Percentiles rank a stretch among this genome's conserved stretches.
Conservation (phyloP, 2,329 filamentous ascomycete species). For the Lecanosticta acicola region DNA sequence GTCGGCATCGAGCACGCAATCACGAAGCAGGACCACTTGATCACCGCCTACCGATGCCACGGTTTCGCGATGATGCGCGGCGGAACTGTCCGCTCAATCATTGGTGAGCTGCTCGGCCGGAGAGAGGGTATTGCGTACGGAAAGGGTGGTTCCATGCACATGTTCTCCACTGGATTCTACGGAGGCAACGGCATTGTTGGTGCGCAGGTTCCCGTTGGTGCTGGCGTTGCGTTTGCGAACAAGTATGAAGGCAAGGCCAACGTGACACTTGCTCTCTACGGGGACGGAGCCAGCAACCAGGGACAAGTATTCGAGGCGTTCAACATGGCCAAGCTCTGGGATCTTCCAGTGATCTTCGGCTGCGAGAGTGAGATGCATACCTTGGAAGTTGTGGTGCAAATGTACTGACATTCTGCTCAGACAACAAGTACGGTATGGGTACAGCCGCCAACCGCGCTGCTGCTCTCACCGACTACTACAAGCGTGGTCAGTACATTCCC, state of each 20-base stretch:
- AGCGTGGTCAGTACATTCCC: constrained; percentile 98
- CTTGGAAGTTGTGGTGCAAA: not conserved
- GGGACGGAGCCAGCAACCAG: constrained; percentile 98
- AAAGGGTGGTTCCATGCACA: constrained; percentile 99
- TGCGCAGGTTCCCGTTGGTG: constrained; percentile 94
- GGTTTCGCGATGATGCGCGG: constrained; percentile 97
- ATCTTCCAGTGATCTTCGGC: constrained; percentile 88
- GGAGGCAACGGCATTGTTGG: constrained; percentile 99
- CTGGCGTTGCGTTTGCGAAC: constrained; percentile 93
- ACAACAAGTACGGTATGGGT: constrained; percentile 99
- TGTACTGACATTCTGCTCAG: constrained; percentile 44
- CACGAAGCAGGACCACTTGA: constrained; percentile 83
- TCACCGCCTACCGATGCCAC: constrained; percentile 98
- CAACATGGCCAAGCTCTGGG: constrained; percentile 99
- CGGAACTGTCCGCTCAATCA: constrained; percentile 81
- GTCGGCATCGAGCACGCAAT: constrained; percentile 96
- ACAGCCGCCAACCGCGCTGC: constrained; percentile 91
- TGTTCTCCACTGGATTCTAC: constrained; percentile 98
- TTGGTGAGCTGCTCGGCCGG: constrained; percentile 90
- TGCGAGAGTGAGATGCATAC: constrained; percentile 76
- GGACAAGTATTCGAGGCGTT: constrained; percentile 99
- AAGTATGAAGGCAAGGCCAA: constrained; percentile 86
- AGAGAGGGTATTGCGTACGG: constrained; percentile 96
- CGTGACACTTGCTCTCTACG: constrained; percentile 84
- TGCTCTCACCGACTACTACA: constrained; percentile 98